Conservation (phyloP, 331 rosid genomes). For the Phaseolus coccineus region DNA sequence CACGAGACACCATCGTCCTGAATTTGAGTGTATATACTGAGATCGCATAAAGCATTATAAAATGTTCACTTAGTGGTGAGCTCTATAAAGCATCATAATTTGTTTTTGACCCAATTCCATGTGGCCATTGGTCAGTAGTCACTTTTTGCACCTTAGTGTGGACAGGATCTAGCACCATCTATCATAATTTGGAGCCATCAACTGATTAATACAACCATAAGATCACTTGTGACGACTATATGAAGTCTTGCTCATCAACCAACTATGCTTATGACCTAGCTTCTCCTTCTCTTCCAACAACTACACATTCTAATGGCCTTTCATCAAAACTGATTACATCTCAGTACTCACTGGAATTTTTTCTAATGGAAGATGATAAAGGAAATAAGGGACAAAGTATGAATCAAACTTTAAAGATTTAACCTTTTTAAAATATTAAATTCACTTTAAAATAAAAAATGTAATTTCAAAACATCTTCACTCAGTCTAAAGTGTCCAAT, state of each 20-base stretch:
- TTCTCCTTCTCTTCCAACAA: background rate
- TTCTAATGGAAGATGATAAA: too few relatives aligned
- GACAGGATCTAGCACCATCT: constrained; percentile 83
- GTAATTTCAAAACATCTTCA: too few relatives aligned
- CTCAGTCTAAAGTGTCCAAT: too few relatives aligned
- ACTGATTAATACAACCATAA: constrained; percentile 28
- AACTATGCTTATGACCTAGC: constrained; percentile 2
- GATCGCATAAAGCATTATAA: constrained; percentile 32
- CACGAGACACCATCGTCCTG: constrained; percentile 55
- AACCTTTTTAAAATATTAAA: too few relatives aligned
- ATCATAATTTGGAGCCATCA: constrained; percentile 60
- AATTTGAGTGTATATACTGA: constrained; percentile 24
- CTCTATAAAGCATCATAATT: constrained; percentile 45
- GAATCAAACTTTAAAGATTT: too few relatives aligned
- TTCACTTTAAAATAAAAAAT: too few relatives aligned
- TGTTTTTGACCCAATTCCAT: constrained; percentile 28
- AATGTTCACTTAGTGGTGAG: constrained; percentile 49
- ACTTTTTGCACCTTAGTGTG: constrained; percentile 49
- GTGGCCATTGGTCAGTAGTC: constrained; percentile 35
- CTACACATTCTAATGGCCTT: too few relatives aligned
- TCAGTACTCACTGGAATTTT: too few relatives aligned
- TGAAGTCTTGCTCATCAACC: constrained; percentile 24
- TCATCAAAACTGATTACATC: too few relatives aligned
- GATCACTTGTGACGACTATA: background rate
- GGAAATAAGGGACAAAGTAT: too few relatives aligned